These are phyloP conservation scores for Penicillium alfredii DNA, from an alignment of 495 filamentous ascomycete species.

Conservation along the genomic window DNA sequence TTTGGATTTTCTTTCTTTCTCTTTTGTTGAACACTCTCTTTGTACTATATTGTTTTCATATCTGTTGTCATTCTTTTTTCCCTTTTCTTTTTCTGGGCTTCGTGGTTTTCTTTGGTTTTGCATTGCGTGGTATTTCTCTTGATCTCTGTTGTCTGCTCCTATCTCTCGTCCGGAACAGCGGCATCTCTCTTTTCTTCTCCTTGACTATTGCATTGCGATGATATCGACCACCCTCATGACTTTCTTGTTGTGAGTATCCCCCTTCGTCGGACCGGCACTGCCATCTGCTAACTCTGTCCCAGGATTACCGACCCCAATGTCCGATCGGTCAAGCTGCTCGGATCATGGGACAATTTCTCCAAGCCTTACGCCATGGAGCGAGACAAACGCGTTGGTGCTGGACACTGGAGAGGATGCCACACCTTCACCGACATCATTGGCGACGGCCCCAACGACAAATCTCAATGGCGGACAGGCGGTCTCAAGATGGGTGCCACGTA, in stretches of 20 bases:
- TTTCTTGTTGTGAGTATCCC: conserved; percentile 60
- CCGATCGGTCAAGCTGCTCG: conserved; percentile 69
- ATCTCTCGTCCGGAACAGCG: conserved; percentile 8
- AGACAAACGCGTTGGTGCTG: conserved; percentile 60
- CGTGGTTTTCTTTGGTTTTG: conserved; percentile 15
- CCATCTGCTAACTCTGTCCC: conserved; percentile 2
- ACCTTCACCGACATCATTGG: conserved; percentile 77
- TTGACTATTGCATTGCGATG: conserved; percentile 38
- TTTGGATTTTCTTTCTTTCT: conserved; percentile 1
- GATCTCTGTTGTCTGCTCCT: conserved; percentile 1
- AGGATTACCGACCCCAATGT: conserved; percentile 54
- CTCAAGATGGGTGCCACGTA: conserved; percentile 90
- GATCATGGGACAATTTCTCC: conserved; percentile 91
- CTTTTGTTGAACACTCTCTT: not conserved
- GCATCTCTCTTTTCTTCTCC: conserved; percentile 6
- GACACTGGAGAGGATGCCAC: conserved; percentile 80
- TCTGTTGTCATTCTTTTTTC: conserved; percentile 1
- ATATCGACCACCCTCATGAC: conserved; percentile 70
- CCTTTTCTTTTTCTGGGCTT: too few species aligned
- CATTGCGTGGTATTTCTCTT: conserved; percentile 11
- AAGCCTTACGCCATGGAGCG: conserved; percentile 70
- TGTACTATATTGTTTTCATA: conserved; percentile 1
- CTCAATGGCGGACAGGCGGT: conserved; percentile 62
- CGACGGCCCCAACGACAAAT: conserved; percentile 56
- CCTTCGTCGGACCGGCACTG: not conserved